phyloP scores from a whole-genome alignment of 345 rosid genomes.

The Litchi chinensis region DNA sequence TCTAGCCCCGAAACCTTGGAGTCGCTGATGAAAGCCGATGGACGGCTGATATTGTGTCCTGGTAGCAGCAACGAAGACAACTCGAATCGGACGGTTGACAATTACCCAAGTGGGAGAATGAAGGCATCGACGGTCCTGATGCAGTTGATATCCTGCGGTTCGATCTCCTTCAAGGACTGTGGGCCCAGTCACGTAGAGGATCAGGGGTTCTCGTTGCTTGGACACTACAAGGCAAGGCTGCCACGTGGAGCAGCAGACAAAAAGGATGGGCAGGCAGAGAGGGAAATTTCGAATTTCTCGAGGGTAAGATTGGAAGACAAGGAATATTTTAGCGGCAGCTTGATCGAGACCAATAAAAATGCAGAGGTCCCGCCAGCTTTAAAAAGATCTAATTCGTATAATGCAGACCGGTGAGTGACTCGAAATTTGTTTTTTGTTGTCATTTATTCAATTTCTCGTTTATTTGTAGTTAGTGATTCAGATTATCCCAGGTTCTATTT shows the following conservation, averaged over 20 bases:
- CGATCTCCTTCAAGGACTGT: constrained; percentile 77
- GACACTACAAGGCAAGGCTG: constrained; percentile 48
- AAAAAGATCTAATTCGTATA: constrained; percentile 83
- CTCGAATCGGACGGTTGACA: constrained; percentile 48
- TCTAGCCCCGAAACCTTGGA: constrained; percentile 95
- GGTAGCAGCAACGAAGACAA: constrained; percentile 33
- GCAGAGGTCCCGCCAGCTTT: constrained; percentile 46
- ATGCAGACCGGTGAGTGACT: constrained; percentile 66
- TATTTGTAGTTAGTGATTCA: not conserved
- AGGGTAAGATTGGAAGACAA: constrained; percentile 78
- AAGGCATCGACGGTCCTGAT: constrained; percentile 82
- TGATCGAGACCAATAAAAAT: constrained; percentile 70
- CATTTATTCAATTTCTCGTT: not conserved
- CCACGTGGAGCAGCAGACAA: constrained; percentile 52
- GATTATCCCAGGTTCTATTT: not conserved
- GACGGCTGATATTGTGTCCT: constrained; percentile 52
- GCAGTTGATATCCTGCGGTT: constrained; percentile 94
- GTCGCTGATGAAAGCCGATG: constrained; percentile 74
- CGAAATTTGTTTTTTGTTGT: not conserved
- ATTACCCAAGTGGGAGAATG: constrained; percentile 55
- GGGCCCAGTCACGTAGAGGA: constrained; percentile 62
- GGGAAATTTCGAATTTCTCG: constrained; percentile 37
- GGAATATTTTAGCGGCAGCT: constrained; percentile 93
- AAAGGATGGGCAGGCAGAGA: constrained; percentile 34
- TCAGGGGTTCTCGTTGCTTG: constrained; percentile 60